Percentiles rank a stretch among this genome's conserved stretches.
These are phyloP conservation scores for Solanum virginianum DNA, from an alignment of 257 asterid genomes.

Conservation along the genomic window DNA sequence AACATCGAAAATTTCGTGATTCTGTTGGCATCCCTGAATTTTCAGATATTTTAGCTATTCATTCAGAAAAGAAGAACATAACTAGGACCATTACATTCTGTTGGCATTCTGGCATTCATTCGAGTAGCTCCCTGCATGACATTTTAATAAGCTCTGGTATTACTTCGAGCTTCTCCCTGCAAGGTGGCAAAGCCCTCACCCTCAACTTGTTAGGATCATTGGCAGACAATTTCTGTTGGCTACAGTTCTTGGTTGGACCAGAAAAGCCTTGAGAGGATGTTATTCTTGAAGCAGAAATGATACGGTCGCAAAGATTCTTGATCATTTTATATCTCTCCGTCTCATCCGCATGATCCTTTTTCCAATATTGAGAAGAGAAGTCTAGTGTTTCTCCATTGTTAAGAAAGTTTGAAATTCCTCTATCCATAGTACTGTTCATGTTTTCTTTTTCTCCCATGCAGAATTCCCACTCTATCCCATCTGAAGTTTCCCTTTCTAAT, in stretches of 20 bases:
- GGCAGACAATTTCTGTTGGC: constrained; percentile 21
- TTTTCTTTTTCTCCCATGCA: constrained; percentile 14
- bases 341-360: constrained; percentile 52
- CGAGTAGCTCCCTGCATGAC: constrained; percentile 14
- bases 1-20: constrained; percentile 16
- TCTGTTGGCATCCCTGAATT: constrained; percentile 20
- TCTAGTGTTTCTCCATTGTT: constrained; percentile 28
- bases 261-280: constrained; percentile 30
- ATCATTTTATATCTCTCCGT: constrained; percentile 69
- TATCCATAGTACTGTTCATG: background rate
- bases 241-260: constrained; percentile 17
- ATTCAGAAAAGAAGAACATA: background rate
- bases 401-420: constrained; percentile 7
- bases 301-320: constrained; percentile 66
- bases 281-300: constrained; percentile 55
- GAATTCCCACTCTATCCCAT: constrained; percentile 52
- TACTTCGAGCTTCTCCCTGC: constrained; percentile 17
- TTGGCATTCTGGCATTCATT: background rate
- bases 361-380: constrained; percentile 41
- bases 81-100: background rate
- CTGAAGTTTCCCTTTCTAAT: constrained; percentile 21
- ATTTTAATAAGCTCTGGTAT: background rate
- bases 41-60: background rate
- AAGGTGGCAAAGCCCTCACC: constrained; percentile 25
- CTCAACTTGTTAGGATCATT: constrained; percentile 25